Evolutionary conservation across 768 basidiomycete genomes (phyloP).

Genomic region (Leucosporidium yakuticum): DNA sequence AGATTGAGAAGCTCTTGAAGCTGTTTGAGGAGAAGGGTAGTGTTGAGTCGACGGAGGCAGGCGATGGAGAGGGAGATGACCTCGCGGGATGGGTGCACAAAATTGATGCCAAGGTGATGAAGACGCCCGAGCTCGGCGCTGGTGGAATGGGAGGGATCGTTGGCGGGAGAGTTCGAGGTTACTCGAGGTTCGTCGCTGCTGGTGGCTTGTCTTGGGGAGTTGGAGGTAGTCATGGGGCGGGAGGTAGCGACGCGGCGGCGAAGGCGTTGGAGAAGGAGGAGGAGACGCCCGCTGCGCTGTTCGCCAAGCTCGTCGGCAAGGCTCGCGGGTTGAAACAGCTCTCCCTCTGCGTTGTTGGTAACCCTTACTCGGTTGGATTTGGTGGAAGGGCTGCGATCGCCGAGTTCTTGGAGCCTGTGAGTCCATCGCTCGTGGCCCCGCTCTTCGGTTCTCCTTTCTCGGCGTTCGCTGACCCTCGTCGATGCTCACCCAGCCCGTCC

Average conservation of each 20-base stretch:
- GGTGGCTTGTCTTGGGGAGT: no score
- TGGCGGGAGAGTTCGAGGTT: no score
- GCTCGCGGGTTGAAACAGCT: not conserved
- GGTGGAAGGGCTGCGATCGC: not conserved
- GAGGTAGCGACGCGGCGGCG: not conserved
- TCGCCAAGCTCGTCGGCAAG: not conserved
- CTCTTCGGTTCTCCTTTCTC: not conserved
- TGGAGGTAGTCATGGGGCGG: no score
- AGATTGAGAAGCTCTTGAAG: slow-evolving; percentile 4
- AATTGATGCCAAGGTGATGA: no score
- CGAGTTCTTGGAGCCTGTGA: slow-evolving; percentile 1
- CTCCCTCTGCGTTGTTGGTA: not conserved
- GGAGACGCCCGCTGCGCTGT: not conserved
- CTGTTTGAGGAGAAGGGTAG: not conserved
- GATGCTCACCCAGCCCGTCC: not conserved
- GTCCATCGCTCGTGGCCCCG: not conserved
- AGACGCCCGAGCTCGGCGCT: no score
- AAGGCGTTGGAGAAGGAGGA: not conserved
- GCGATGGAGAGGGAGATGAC: no score
- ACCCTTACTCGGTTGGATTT: not conserved
- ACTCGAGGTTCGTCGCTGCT: no score
- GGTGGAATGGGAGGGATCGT: no score
- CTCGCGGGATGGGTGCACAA: no score
- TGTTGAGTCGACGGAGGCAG: no score
- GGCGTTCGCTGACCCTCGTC: not conserved